Percentiles rank a stretch among this genome's conserved stretches.
phyloP scores from a whole-genome alignment of 1,284 basidiomycete genomes.

The Ganoderma leucocontextum region DNA sequence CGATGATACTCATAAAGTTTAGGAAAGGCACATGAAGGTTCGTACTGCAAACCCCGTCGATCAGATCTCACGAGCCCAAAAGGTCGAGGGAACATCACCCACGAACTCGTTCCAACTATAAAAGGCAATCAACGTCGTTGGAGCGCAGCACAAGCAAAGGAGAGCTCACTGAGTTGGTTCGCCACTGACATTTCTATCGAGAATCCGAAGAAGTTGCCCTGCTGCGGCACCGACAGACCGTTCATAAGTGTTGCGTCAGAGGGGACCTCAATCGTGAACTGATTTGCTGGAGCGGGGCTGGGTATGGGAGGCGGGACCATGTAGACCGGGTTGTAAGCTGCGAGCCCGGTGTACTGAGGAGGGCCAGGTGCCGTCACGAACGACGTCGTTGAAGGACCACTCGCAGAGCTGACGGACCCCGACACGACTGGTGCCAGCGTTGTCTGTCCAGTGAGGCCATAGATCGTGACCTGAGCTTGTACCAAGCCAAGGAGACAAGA shows the following conservation, averaged over 20 bases:
- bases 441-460: constrained; percentile 19
- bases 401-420: constrained; percentile 1
- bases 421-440: constrained; percentile 7
- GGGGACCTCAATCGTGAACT: constrained; percentile 29
- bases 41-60: constrained; percentile 42
- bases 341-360: constrained; percentile 19
- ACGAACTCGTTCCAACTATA: constrained; percentile 66
- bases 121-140: neutral
- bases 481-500: constrained; percentile 7
- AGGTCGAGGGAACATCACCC: constrained; percentile 51
- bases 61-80: constrained; percentile 39
- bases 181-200: constrained; percentile 79
- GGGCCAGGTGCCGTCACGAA: constrained; percentile 16
- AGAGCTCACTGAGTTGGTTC: constrained; percentile 63
- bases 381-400: constrained; percentile 12
- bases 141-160: constrained; percentile 10
- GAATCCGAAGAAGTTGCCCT: constrained; percentile 73
- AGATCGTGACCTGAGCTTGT: constrained; percentile 18
- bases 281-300: constrained; percentile 27
- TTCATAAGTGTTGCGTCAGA: constrained; percentile 17
- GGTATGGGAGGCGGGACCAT: constrained; percentile 33
- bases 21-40: constrained; percentile 69
- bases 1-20: constrained; percentile 72
- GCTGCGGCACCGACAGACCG: constrained; percentile 60
- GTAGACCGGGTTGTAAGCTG: constrained; percentile 31